These are phyloP conservation scores for Coniella vitis DNA, from an alignment of 2,329 filamentous ascomycete species.

Conservation along the genomic window DNA sequence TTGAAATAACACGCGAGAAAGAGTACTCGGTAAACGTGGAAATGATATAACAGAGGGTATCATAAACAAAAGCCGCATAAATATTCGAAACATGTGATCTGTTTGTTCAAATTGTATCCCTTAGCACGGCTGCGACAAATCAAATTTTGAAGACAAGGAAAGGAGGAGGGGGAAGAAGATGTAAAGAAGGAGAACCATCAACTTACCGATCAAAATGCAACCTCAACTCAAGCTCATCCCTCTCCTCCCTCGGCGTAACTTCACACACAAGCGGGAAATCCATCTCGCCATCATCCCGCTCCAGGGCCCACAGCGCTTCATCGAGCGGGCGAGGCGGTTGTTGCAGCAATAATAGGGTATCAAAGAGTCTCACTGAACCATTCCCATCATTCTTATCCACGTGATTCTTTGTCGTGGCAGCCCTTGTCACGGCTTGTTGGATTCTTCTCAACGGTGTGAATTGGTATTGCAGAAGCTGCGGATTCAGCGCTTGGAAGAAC, in stretches of 20 bases:
- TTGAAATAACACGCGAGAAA: conserved; percentile 6
- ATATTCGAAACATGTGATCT: conserved; percentile 14
- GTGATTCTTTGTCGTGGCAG: conserved; percentile 33
- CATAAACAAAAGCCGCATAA: conserved; percentile 5
- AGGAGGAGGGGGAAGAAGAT: too few species aligned
- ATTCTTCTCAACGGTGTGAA: conserved; percentile 68
- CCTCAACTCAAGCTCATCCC: conserved; percentile 49
- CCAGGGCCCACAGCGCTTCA: conserved; percentile 46
- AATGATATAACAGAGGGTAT: conserved; percentile 10
- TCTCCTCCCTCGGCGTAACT: conserved; percentile 47
- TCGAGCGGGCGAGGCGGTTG: conserved; percentile 53
- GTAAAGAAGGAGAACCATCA: too few species aligned
- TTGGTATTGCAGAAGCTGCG: conserved; percentile 59
- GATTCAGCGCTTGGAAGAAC: conserved; percentile 54
- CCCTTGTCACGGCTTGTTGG: too few species aligned
- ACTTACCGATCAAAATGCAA: conserved; percentile 55
- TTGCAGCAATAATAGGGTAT: conserved; percentile 75
- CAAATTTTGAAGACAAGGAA: too few species aligned
- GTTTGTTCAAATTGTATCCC: background rate
- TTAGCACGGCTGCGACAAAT: background rate
- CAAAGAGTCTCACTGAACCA: conserved; percentile 53
- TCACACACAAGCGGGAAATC: conserved; percentile 75
- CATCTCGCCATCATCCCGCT: conserved; percentile 57
- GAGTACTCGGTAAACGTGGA: conserved; percentile 7
- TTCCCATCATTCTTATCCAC: too few species aligned